Percentiles rank a stretch among this genome's conserved stretches.
Evolutionary conservation across 768 basidiomycete genomes (phyloP).

Genomic region (Mycena sanguinolenta): DNA sequence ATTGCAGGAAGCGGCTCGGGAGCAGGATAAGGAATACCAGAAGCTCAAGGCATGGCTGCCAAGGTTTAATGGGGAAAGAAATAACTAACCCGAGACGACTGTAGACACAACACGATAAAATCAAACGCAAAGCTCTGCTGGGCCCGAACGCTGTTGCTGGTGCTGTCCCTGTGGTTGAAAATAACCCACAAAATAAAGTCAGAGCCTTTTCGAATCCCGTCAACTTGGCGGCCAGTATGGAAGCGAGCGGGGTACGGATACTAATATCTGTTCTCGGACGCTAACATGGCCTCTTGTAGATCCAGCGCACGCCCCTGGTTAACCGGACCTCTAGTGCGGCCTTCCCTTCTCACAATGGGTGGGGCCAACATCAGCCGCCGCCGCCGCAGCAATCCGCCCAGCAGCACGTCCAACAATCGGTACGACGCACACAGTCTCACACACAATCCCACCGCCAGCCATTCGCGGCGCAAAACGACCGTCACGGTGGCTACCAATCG

Average conservation of each 20-base stretch:
- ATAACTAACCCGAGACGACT: neutral
- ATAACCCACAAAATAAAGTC: constrained; percentile 47
- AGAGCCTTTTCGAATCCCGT: constrained; percentile 48
- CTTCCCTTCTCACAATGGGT: constrained; percentile 45
- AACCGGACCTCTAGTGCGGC: constrained; percentile 57
- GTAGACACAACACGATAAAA: constrained; percentile 83
- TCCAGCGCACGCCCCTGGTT: constrained; percentile 77
- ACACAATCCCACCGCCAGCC: constrained; percentile 66
- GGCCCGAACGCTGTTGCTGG: constrained; percentile 49
- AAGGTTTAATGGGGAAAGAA: neutral
- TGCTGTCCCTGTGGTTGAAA: constrained; percentile 37
- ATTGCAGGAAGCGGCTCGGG: constrained; percentile 78
- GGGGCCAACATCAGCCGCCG: constrained; percentile 51
- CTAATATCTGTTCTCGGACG: constrained; percentile 1
- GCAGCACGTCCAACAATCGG: constrained; percentile 39
- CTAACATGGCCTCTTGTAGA: constrained; percentile 51
- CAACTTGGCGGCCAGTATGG: constrained; percentile 76
- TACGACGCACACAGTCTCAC: constrained; percentile 51
- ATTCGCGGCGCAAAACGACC: constrained; percentile 54
- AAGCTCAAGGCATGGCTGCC: constrained; percentile 77
- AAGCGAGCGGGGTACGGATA: constrained; percentile 68
- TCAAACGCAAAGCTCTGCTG: constrained; percentile 85
- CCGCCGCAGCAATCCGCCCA: constrained; percentile 37
- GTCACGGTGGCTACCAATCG: constrained; percentile 59
- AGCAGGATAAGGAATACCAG: constrained; percentile 89